Evolutionary conservation across 495 filamentous ascomycete genomes (phyloP).

Genomic region (Cryomyces minteri): DNA sequence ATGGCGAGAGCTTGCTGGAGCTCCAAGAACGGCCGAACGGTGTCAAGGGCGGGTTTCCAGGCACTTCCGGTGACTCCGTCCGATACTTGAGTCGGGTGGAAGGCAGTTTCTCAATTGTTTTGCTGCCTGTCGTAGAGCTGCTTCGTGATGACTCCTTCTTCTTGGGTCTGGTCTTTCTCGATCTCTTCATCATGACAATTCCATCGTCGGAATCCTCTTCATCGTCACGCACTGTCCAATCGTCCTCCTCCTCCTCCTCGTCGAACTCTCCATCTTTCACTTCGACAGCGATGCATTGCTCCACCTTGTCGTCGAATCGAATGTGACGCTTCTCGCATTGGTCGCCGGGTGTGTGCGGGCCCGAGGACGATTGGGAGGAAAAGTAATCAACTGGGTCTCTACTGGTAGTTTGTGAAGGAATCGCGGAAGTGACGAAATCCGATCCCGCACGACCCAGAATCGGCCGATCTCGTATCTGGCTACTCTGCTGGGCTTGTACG

Average conservation of each 20-base stretch:
- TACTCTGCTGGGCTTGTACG: constrained; percentile 63
- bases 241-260: constrained; percentile 32
- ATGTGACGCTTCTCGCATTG: constrained; percentile 60
- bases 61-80: constrained; percentile 53
- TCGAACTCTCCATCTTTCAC: constrained; percentile 56
- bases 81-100: constrained; percentile 84
- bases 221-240: constrained; percentile 26
- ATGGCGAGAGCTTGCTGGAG: constrained; percentile 33
- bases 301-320: constrained; percentile 88
- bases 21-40: constrained; percentile 11
- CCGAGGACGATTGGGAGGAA: constrained; percentile 41
- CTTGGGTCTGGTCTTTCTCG: constrained; percentile 21
- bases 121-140: constrained; percentile 47
- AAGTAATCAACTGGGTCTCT: constrained; percentile 35
- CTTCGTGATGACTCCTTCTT: constrained; percentile 27
- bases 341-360: constrained; percentile 41
- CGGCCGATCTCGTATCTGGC: constrained; percentile 16
- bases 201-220: constrained; percentile 58
- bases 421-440: constrained; percentile 39
- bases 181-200: constrained; percentile 60
- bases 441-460: constrained; percentile 38
- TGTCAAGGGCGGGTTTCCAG: constrained; percentile 13
- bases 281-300: constrained; percentile 90
- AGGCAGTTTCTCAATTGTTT: constrained; percentile 83
- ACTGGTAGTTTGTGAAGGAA: constrained; percentile 33